These are phyloP conservation scores for Glarea lozoyensis DNA, from an alignment of 495 filamentous ascomycete genomes.

Conservation along the genomic window DNA sequence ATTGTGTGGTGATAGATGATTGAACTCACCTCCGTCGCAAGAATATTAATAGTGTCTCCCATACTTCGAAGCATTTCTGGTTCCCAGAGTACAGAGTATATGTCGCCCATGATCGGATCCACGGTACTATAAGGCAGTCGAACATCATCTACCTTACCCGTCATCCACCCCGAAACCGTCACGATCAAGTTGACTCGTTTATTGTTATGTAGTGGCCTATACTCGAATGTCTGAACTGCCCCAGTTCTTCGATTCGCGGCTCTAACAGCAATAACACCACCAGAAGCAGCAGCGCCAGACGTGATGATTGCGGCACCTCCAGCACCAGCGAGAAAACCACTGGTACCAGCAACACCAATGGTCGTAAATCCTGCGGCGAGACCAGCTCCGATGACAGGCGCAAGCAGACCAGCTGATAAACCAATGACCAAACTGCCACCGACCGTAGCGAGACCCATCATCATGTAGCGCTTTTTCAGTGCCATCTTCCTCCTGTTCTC, in stretches of 20 bases:
- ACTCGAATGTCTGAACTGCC: constrained; percentile 92
- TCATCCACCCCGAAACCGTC: constrained; percentile 97
- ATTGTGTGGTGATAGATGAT: constrained; percentile 1
- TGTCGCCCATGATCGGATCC: constrained; percentile 94
- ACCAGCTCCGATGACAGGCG: constrained; percentile 90
- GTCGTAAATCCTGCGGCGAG: constrained; percentile 92
- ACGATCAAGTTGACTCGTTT: constrained; percentile 95
- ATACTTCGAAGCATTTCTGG: constrained; percentile 96
- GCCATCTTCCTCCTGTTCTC: constrained; percentile 74
- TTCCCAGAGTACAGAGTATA: constrained; percentile 97
- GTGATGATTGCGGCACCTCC: constrained; percentile 93
- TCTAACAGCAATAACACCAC: constrained; percentile 72
- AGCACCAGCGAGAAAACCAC: constrained; percentile 80
- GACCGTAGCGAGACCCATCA: constrained; percentile 96
- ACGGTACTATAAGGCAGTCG: constrained; percentile 91
- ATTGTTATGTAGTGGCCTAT: constrained; percentile 92
- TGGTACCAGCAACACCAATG: constrained; percentile 84
- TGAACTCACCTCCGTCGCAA: constrained; percentile 83
- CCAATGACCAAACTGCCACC: constrained; percentile 95
- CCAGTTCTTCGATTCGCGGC: constrained; percentile 83
- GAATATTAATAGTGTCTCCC: constrained; percentile 96
- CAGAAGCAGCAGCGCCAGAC: constrained; percentile 76
- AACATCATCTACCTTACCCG: constrained; percentile 92
- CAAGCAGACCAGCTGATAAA: constrained; percentile 82
- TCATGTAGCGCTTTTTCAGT: constrained; percentile 71